Percentiles rank a stretch among this genome's conserved stretches.
Conservation (phyloP, 805 yeast genomes). For the Sugiyamaella americana region DNA sequence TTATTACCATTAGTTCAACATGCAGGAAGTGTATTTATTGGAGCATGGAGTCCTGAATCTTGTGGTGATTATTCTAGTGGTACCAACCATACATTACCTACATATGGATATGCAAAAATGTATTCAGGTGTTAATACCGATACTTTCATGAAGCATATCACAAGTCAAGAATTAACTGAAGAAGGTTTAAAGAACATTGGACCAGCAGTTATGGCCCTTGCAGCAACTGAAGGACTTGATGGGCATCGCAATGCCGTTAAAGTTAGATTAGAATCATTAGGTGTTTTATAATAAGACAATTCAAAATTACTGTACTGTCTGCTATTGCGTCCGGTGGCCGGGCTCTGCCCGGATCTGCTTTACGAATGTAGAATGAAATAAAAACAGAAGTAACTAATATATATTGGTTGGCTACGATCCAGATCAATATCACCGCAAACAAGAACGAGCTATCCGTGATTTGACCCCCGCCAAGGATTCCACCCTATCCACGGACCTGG, state of each 20-base stretch:
- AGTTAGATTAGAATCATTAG: constrained; percentile 63
- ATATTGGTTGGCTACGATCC: neutral
- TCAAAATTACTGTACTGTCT: too few relatives aligned
- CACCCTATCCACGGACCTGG: too few relatives aligned
- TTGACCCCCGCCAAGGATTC: too few relatives aligned
- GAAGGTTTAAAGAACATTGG: constrained; percentile 86
- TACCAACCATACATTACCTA: constrained; percentile 97
- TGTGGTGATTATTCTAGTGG: constrained; percentile 99
- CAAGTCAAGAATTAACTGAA: constrained; percentile 84
- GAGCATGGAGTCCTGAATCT: constrained; percentile 93
- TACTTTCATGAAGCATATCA: constrained; percentile 90
- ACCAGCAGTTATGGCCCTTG: constrained; percentile 92
- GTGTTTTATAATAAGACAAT: neutral
- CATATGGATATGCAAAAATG: constrained; percentile 97
- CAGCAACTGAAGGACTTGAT: constrained; percentile 93
- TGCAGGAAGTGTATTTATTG: constrained; percentile 97
- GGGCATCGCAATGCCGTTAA: constrained; percentile 97
- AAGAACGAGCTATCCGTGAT: too few relatives aligned
- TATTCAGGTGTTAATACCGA: constrained; percentile 96
- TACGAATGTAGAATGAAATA: too few relatives aligned
- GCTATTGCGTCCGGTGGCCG: neutral
- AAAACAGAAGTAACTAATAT: too few relatives aligned
- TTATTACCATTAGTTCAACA: constrained; percentile 72
- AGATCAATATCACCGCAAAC: too few relatives aligned
- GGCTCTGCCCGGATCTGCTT: too few relatives aligned